Conservation (phyloP, 345 rosid genomes). For the Populus deltoides region DNA sequence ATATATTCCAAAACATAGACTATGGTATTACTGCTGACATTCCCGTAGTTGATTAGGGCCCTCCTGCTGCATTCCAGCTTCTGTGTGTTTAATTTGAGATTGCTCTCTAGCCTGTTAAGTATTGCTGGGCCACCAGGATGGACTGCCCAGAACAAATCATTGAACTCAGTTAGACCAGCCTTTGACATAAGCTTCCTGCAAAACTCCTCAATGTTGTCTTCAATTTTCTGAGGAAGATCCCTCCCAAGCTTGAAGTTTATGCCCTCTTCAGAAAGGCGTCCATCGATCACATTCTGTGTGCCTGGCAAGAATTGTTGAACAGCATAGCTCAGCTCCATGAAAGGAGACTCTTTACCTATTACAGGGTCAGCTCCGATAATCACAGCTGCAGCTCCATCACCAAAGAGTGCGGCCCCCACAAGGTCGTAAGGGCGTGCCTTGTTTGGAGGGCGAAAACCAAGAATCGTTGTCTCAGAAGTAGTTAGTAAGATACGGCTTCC, state of each 20-base stretch:
- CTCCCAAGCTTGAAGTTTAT: constrained; percentile 86
- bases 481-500: constrained; percentile 79
- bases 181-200: constrained; percentile 64
- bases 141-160: constrained; percentile 89
- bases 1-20: constrained; percentile 83
- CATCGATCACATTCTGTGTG: constrained; percentile 75
- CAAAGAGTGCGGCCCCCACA: constrained; percentile 93
- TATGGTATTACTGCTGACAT: constrained; percentile 83
- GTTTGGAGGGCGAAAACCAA: constrained; percentile 89
- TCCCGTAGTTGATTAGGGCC: constrained; percentile 82
- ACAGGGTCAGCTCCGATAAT: constrained; percentile 68
- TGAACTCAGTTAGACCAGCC: constrained; percentile 45
- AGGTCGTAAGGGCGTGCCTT: constrained; percentile 81
- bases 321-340: constrained; percentile 79
- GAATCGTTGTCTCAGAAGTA: constrained; percentile 88
- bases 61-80: constrained; percentile 79
- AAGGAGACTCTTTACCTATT: constrained; percentile 53
- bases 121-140: constrained; percentile 97
- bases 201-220: constrained; percentile 78
- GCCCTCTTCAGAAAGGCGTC: constrained; percentile 77
- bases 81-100: constrained; percentile 40
- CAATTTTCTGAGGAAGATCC: constrained; percentile 87
- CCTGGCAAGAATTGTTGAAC: constrained; percentile 84
- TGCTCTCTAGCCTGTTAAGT: constrained; percentile 68
- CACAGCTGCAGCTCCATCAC: constrained; percentile 89